These are phyloP conservation scores for Claviceps maximensis DNA, from an alignment of 2,329 filamentous ascomycete species.

Conservation along the genomic window DNA sequence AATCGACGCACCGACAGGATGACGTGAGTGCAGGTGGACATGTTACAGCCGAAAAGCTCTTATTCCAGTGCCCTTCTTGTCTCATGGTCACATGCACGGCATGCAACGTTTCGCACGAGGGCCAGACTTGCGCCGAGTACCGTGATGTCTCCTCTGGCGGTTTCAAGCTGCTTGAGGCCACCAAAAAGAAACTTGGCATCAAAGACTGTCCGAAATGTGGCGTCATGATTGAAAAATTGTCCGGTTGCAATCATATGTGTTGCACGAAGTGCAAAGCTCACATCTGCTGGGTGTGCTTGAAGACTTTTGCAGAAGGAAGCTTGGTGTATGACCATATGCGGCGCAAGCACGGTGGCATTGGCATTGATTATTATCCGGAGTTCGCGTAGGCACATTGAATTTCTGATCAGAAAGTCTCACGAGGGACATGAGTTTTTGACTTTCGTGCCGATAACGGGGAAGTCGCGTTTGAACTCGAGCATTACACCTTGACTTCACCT, in stretches of 20 bases:
- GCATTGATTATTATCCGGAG: neutral
- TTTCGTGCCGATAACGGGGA: too few relatives aligned
- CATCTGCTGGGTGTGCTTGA: slow-evolving; percentile 36
- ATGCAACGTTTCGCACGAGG: slow-evolving; percentile 22
- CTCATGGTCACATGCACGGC: slow-evolving; percentile 20
- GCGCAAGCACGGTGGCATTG: neutral
- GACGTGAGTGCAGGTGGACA: neutral
- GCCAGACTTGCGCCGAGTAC: slow-evolving; percentile 22
- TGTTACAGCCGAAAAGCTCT: neutral
- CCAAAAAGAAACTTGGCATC: slow-evolving; percentile 22
- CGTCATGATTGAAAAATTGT: slow-evolving; percentile 27
- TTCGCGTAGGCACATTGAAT: neutral
- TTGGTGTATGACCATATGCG: slow-evolving; percentile 17
- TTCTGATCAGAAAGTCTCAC: too few relatives aligned
- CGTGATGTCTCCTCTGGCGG: slow-evolving; percentile 14
- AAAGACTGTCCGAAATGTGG: slow-evolving; percentile 28
- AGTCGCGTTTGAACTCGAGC: too few relatives aligned
- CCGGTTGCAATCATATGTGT: slow-evolving; percentile 33
- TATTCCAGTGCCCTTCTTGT: slow-evolving; percentile 24
- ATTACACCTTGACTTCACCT: too few relatives aligned
- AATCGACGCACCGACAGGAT: neutral
- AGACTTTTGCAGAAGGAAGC: slow-evolving; percentile 14
- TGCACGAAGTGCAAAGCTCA: slow-evolving; percentile 27
- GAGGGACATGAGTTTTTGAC: too few relatives aligned
- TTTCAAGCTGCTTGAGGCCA: slow-evolving; percentile 13